These are phyloP conservation scores for Fusarium aywerte DNA, from an alignment of 2,329 filamentous ascomycete species.

Conservation along the genomic window DNA sequence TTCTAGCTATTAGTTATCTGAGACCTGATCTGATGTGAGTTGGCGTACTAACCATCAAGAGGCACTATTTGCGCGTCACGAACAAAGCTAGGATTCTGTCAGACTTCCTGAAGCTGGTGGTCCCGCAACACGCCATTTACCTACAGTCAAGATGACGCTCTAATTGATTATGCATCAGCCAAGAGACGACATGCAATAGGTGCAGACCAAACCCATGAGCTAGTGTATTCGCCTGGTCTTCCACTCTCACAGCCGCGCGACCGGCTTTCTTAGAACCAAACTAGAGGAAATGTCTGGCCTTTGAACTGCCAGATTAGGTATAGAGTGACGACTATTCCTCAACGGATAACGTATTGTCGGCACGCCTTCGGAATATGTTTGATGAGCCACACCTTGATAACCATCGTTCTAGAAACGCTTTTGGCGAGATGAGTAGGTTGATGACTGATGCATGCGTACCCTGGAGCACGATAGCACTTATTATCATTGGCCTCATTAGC, in stretches of 20 bases:
- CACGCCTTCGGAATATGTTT: constrained; percentile 6
- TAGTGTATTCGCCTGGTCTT: not conserved
- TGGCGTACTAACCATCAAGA: constrained; percentile 7
- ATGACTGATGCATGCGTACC: not conserved
- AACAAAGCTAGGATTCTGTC: constrained; percentile 11
- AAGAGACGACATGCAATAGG: not conserved
- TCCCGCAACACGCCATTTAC: not conserved
- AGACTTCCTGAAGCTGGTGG: constrained; percentile 7
- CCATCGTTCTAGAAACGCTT: not conserved
- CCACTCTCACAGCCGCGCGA: not conserved
- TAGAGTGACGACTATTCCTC: not conserved
- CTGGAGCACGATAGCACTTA: not conserved
- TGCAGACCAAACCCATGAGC: not conserved
- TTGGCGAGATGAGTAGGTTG: not conserved
- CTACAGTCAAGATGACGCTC: not conserved
- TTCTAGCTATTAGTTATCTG: not conserved
- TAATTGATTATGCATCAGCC: not conserved
- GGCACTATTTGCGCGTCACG: not conserved
- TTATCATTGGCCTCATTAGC: not conserved
- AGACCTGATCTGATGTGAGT: not conserved
- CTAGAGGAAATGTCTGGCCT: not conserved
- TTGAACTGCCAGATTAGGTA: not conserved
- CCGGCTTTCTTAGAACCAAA: too few relatives aligned
- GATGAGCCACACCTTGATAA: too few relatives aligned
- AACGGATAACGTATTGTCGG: not conserved